phyloP scores from a whole-genome alignment of 192 early-diverging fungal genomes.

The Dissophora ornata region DNA sequence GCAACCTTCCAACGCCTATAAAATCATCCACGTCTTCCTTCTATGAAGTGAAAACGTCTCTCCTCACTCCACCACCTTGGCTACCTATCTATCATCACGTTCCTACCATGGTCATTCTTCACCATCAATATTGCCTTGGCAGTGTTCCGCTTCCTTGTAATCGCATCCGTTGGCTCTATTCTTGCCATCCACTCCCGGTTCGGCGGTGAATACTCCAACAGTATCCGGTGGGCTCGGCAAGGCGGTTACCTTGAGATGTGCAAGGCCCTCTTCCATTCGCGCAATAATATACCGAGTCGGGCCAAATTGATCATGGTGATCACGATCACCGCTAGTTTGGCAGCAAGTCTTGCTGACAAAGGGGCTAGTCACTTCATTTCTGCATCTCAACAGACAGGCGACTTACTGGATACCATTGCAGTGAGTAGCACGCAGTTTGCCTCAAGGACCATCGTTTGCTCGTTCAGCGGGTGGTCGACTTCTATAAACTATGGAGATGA shows the following conservation, averaged over 20 bases:
- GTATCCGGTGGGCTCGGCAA: conserved; percentile 7
- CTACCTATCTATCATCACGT: too few relatives aligned
- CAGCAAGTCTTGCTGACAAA: background rate
- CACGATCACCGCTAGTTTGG: background rate
- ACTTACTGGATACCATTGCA: background rate
- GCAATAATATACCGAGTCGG: background rate
- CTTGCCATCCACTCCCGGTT: background rate
- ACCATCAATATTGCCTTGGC: background rate
- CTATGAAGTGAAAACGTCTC: too few relatives aligned
- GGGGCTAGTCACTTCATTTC: background rate
- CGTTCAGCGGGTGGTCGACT: background rate
- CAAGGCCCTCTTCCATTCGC: background rate
- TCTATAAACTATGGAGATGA: background rate
- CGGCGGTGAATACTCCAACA: conserved; percentile 7
- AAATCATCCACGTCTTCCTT: too few relatives aligned
- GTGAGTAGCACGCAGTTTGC: background rate
- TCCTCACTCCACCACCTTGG: too few relatives aligned
- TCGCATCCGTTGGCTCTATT: background rate
- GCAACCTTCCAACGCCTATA: too few relatives aligned
- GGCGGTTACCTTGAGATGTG: conserved; percentile 4
- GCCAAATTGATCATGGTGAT: background rate
- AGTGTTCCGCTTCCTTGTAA: background rate
- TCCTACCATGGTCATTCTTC: too few relatives aligned
- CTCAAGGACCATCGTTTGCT: background rate
- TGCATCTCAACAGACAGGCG: background rate